Percentiles rank a stretch among this genome's conserved stretches.
These are phyloP conservation scores for Podospora tetraspora DNA, from an alignment of 495 filamentous ascomycete species.

Conservation along the genomic window DNA sequence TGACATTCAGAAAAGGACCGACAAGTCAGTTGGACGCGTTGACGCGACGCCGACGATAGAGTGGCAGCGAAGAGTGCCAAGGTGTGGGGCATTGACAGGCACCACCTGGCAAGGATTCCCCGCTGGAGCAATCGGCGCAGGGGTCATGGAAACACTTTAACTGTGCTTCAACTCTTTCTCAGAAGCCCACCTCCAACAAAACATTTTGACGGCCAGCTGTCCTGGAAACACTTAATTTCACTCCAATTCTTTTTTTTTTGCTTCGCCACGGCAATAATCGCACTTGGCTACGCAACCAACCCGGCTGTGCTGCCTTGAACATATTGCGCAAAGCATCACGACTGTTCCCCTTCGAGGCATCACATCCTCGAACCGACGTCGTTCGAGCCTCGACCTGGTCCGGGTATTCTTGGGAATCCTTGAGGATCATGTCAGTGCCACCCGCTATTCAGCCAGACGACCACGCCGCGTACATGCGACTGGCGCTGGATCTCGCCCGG, in stretches of 20 bases:
- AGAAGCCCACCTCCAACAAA: not conserved
- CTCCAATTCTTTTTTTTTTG: not conserved
- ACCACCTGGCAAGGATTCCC: too few species aligned
- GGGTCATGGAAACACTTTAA: not conserved
- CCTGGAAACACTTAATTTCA: not conserved
- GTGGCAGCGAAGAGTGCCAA: not conserved
- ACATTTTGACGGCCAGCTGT: not conserved
- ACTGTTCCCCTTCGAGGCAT: not conserved
- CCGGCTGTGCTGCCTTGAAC: not conserved
- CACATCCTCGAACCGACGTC: not conserved
- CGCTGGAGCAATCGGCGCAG: not conserved
- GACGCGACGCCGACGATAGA: not conserved
- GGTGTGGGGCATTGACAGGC: not conserved
- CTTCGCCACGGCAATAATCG: not conserved
- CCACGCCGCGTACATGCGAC: conserved; percentile 63
- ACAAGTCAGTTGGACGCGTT: not conserved
- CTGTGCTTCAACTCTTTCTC: not conserved
- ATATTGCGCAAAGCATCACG: not conserved
- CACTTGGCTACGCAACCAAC: not conserved
- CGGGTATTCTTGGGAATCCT: not conserved
- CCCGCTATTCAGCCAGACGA: conserved; percentile 32
- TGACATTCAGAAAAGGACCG: not conserved
- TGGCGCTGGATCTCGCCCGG: conserved; percentile 67
- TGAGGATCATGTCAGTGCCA: not conserved
- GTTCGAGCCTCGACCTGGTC: not conserved